Conservation (phyloP, 2,329 filamentous ascomycete species). For the Apiospora sp. region DNA sequence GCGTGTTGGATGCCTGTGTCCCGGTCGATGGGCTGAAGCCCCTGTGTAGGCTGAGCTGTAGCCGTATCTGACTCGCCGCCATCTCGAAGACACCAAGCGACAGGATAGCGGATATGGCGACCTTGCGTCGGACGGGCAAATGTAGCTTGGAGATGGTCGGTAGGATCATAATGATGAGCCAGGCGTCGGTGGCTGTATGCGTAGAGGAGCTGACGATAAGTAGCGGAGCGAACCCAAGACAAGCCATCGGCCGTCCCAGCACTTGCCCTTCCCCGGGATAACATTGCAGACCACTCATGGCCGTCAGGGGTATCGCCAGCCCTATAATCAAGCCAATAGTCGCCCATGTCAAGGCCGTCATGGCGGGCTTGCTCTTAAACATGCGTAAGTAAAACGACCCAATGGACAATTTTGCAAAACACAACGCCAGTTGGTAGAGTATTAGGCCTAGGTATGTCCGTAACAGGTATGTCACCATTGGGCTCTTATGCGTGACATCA, state of each 20-base stretch:
- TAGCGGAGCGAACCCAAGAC: constrained; percentile 12
- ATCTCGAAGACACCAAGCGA: constrained; percentile 18
- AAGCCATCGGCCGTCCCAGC: constrained; percentile 8
- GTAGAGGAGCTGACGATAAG: constrained; percentile 17
- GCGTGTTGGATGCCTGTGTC: neutral
- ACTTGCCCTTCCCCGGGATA: neutral
- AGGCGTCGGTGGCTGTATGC: constrained; percentile 16
- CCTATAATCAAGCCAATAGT: constrained; percentile 1
- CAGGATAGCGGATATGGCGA: constrained; percentile 5
- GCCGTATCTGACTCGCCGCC: constrained; percentile 10
- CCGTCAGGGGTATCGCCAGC: constrained; percentile 14
- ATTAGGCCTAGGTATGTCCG: constrained; percentile 7
- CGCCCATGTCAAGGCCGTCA: constrained; percentile 18
- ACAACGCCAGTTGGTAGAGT: constrained; percentile 18
- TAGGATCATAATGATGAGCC: constrained; percentile 21
- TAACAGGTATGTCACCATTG: neutral
- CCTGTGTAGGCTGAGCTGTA: constrained; percentile 2
- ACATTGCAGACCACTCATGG: constrained; percentile 17
- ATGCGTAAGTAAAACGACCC: constrained; percentile 19
- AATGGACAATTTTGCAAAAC: constrained; percentile 18
- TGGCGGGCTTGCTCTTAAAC: neutral
- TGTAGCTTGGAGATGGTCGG: constrained; percentile 19
- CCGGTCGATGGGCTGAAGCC: neutral
- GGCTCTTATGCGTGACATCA: neutral
- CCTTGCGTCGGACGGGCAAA: neutral